Conservation (phyloP, 345 rosid species). For the Populus alba region DNA sequence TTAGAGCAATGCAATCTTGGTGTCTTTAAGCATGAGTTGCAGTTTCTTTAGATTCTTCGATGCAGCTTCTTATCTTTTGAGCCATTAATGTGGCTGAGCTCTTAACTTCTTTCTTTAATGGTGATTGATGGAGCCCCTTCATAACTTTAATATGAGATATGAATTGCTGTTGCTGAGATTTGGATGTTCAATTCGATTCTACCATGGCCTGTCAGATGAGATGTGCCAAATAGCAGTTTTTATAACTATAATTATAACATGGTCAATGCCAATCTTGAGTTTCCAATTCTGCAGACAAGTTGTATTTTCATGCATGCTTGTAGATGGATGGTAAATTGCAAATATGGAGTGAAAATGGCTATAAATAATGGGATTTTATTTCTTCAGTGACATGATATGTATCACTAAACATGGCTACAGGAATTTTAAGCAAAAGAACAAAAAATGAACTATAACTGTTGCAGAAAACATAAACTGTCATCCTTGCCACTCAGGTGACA, state of each 20-base stretch:
- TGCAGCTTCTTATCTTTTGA: not conserved
- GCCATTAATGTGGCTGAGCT: not conserved
- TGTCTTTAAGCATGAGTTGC: not conserved
- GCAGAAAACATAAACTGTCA: constrained; percentile 19
- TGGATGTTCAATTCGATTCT: constrained; percentile 4
- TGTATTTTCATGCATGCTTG: not conserved
- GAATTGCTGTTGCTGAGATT: not conserved
- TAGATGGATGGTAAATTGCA: not conserved
- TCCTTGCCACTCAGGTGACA: constrained; percentile 11
- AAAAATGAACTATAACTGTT: constrained; percentile 7
- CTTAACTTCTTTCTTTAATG: constrained; percentile 8
- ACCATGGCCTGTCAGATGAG: not conserved
- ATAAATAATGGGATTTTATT: constrained; percentile 6
- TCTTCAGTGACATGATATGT: constrained; percentile 10
- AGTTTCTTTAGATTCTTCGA: not conserved
- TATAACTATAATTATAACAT: too few species aligned
- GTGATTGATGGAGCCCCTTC: not conserved
- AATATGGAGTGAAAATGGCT: not conserved
- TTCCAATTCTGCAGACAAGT: too few species aligned
- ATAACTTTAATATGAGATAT: too few species aligned
- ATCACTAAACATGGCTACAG: constrained; percentile 21
- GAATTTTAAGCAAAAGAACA: constrained; percentile 7
- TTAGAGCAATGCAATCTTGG: not conserved
- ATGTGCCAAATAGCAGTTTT: not conserved
- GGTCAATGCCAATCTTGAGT: too few species aligned